Base-by-base conservation (phyloP, 2,329 filamentous ascomycete species). In the Cadophora malorum region DNA sequence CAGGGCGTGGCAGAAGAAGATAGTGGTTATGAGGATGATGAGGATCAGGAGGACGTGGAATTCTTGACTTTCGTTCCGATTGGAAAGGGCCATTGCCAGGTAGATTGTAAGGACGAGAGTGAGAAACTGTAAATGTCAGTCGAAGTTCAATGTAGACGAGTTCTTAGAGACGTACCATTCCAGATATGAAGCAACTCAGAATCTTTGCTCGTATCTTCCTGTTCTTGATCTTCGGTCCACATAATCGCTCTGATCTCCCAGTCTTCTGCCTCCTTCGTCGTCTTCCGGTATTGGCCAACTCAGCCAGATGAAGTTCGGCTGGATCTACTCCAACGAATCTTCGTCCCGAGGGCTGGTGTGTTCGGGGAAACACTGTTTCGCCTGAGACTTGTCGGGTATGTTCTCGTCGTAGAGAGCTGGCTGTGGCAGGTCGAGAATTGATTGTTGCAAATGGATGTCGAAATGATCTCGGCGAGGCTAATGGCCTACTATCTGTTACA, bases 11-110 rank as follows among this genome's bases (percentile, higher is more conserved):
- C 88, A 91, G 83, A 97, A 96, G 80, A 96, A 88, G 72, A 95
- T 87, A 1, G 90, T 89, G 41, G 90, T 85, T 63, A 90, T 82
- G 63, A 96, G 80, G 67, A 96, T 90, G 71, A 94, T 84, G 64
- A 97, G 84, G 66, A 97, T 90, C 68, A 97, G 85, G 64, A 96
- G 83, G 68, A 96, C 87, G 74, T 93, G 91, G 75, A 96, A 90
- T 78, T 93, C 91, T 77, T 87, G 87, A 52, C 86, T 86, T 62
- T 86, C 82, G 69, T 88, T 83, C 50, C 86, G 86, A 69, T 87
- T 84, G 3, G 90, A 90, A 55, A 94, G 82, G 23, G 89, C 86
- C 55, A 97, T 85, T 5, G 87, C 87, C 71, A 96, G 85, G 77
- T 96, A 77, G 21, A 77, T 68, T 6, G 73, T 72, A 28, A 77